These are phyloP conservation scores for Amylocystis lapponica DNA, from an alignment of 768 basidiomycete genomes.

Conservation along the genomic window DNA sequence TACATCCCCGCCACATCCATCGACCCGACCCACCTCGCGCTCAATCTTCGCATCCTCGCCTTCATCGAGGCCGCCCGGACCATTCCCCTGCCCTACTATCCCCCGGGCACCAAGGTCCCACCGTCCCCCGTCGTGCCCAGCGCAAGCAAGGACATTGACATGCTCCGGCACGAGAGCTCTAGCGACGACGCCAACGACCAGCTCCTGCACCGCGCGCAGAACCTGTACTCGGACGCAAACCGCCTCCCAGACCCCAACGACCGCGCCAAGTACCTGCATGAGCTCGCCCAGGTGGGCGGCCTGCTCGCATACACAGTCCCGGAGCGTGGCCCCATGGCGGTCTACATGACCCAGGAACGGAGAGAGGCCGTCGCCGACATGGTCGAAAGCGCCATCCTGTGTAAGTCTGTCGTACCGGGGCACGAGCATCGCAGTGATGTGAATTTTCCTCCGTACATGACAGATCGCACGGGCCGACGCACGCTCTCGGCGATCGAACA, in stretches of 20 bases:
- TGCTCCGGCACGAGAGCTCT: conserved; percentile 22
- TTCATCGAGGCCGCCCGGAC: conserved; percentile 87
- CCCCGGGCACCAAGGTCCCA: conserved; percentile 13
- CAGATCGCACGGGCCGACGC: conserved; percentile 48
- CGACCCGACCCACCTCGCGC: conserved; percentile 65
- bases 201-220: conserved; percentile 55
- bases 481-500: conserved; percentile 60
- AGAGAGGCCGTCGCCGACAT: conserved; percentile 83
- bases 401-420: conserved; percentile 39
- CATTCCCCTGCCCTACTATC: conserved; percentile 47
- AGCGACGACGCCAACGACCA: conserved; percentile 27
- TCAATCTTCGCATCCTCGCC: conserved; percentile 82
- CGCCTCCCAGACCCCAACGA: conserved; percentile 51
- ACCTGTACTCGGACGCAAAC: conserved; percentile 58
- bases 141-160: conserved; percentile 4
- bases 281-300: conserved; percentile 69
- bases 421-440: neutral
- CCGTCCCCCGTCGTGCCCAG: conserved; percentile 6
- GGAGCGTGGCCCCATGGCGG: conserved; percentile 67
- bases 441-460: neutral
- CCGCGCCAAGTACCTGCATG: conserved; percentile 55
- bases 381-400: conserved; percentile 79
- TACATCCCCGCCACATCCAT: conserved; percentile 59
- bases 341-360: conserved; percentile 71
- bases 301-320: conserved; percentile 82